A percentile compares a stretch with the other conserved stretches of the same genome.
Evolutionary conservation across 768 basidiomycete species (phyloP).

Genomic region (Strobilomyces echinocephalus): DNA sequence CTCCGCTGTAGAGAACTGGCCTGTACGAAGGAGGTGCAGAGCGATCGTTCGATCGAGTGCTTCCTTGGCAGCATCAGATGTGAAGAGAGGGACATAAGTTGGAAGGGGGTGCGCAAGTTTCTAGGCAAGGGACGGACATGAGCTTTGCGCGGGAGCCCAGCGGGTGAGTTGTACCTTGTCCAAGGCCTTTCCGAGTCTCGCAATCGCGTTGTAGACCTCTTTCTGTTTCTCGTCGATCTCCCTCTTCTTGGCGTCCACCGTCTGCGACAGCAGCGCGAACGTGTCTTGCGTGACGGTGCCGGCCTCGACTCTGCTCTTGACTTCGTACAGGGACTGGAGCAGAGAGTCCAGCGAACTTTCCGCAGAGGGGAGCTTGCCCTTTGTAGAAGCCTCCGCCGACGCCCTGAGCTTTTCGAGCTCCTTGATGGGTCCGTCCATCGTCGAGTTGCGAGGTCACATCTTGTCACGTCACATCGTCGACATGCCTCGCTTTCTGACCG

Average conservation of each 20-base stretch:
- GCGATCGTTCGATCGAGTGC: constrained; percentile 71
- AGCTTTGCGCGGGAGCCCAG: background rate
- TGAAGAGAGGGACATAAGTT: constrained; percentile 62
- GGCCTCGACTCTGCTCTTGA: constrained; percentile 48
- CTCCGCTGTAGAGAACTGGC: constrained; percentile 74
- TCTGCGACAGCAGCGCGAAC: constrained; percentile 47
- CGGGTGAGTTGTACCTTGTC: constrained; percentile 67
- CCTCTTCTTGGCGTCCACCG: constrained; percentile 70
- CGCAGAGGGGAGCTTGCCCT: constrained; percentile 52
- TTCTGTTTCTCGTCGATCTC: constrained; percentile 87
- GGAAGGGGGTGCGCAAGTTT: constrained; percentile 59
- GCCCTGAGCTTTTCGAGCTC: constrained; percentile 76
- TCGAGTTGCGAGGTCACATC: background rate
- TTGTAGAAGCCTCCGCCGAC: constrained; percentile 42
- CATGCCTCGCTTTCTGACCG: constrained; percentile 69
- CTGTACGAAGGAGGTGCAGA: constrained; percentile 73
- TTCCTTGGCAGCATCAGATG: constrained; percentile 49
- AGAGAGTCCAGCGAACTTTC: constrained; percentile 61
- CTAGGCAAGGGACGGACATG: constrained; percentile 33
- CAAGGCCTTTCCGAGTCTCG: constrained; percentile 76
- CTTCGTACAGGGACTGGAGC: constrained; percentile 50
- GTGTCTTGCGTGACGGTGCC: constrained; percentile 47
- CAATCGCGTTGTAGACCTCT: constrained; percentile 74
- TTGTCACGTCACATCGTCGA: constrained; percentile 23
- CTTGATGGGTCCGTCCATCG: constrained; percentile 72